Evolutionary conservation across 441 rosid species (phyloP), one percentile per base, ranked within the genome.

Genomic region (Cnidoscolus chayamansa): DNA sequence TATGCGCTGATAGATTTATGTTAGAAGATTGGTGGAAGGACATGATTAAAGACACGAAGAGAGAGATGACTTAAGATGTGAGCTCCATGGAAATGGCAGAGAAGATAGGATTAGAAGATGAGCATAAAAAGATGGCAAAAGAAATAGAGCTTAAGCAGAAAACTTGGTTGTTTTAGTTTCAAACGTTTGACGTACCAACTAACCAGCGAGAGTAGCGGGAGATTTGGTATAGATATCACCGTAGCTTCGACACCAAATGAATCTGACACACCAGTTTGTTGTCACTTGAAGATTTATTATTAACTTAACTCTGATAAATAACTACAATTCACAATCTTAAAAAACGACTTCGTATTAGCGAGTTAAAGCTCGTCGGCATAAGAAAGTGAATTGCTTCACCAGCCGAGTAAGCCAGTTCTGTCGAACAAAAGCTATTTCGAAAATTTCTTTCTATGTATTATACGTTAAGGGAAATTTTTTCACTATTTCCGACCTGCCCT

Each of bases 1-100:
- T 84, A 31, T 76, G 84, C 37, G 71, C 81, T 51, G 81, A 76
- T 72, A 86, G 84, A 19, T 61, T 75, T 40, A 47, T n/a, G 13
- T 17, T 15, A 37, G 78, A 65, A 40, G 79, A 59, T 6, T 10
- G 17, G 58, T 49, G 20, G 6, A 67, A 57, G 1, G 76, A 17
- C 80, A 78, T 70, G 76, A 32, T 30, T 62, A 1, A 45, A 48
- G 51, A 16, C 9, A 32, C 25, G 3, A 58, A 15, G 37, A 40
- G 9, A 1, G 72, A 60, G 66, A 0, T 50, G 67, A 19, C 48
- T 60, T 70, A 12, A 31, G 47, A 63, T 10, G 53, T 31, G 43
- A 58, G 40, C 31, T 62, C 62, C 74, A 63, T 30, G 63, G 56
- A 61, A 53, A 74, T 59, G 12, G 47, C 25, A 20, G 10, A 25